Conservation (phyloP, 306 rosid species). For the Cucumis hystrix region DNA sequence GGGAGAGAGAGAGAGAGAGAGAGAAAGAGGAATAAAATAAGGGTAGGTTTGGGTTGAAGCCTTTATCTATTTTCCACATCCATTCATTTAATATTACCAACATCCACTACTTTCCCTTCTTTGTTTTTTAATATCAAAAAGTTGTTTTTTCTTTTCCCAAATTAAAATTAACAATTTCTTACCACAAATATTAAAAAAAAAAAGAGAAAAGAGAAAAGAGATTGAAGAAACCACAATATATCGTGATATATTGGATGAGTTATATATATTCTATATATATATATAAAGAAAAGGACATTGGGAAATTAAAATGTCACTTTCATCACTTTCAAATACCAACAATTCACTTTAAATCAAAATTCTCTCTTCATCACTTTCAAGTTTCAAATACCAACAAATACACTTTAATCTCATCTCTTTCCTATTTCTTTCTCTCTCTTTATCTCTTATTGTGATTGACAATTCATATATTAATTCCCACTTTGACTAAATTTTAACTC, state of each 20-base stretch:
- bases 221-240: neutral
- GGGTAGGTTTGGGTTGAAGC: slow-evolving; percentile 2
- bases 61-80: slow-evolving; percentile 19
- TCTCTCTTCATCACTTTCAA: neutral
- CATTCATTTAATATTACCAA: slow-evolving; percentile 12
- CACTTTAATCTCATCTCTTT: neutral
- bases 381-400: neutral
- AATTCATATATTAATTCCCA: neutral
- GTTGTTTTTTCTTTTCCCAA: neutral
- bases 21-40: neutral
- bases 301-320: neutral
- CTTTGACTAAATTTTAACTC: neutral
- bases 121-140: neutral
- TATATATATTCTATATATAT: no score
- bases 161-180: neutral
- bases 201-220: neutral
- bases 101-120: slow-evolving; percentile 11
- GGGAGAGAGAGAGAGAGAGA: neutral
- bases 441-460: neutral
- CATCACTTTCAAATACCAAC: neutral
- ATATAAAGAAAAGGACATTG: neutral
- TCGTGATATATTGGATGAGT: neutral
- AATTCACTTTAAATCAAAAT: neutral
- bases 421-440: neutral
- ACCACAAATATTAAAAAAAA: neutral